Conservation (phyloP, 176 grass and related monocot species). For the Oryza glumipatula region DNA sequence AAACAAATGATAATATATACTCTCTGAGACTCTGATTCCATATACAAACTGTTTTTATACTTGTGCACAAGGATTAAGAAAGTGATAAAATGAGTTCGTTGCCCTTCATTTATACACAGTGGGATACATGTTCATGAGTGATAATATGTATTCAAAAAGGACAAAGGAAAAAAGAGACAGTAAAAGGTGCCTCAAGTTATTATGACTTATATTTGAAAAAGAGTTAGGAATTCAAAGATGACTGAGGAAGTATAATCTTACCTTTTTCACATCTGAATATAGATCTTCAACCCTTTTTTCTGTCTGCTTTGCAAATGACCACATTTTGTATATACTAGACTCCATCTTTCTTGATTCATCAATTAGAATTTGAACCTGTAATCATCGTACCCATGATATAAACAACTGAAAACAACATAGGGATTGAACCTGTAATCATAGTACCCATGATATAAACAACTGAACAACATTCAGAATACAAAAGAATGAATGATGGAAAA, state of each 20-base stretch:
- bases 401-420: neutral
- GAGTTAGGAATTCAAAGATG: neutral
- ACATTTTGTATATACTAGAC: conserved; percentile 35
- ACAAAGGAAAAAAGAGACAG: neutral
- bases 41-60: neutral
- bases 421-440: no score
- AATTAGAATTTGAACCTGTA: conserved; percentile 5
- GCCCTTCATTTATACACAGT: neutral
- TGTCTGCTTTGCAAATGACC: conserved; percentile 43
- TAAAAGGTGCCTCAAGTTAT: neutral
- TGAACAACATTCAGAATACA: neutral
- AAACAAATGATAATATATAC: conserved; percentile 16
- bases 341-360: conserved; percentile 33
- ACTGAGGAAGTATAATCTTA: neutral
- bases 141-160: neutral
- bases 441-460: no score
- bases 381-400: neutral
- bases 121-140: neutral
- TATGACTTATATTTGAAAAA: neutral
- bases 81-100: neutral
- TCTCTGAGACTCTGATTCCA: neutral
- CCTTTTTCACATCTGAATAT: conserved; percentile 39
- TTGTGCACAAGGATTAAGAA: neutral
- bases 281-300: conserved; percentile 38
- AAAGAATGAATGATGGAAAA: conserved; percentile 10